Conservation (phyloP, 2,329 filamentous ascomycete species). For the Trichoderma cornu-damae region DNA sequence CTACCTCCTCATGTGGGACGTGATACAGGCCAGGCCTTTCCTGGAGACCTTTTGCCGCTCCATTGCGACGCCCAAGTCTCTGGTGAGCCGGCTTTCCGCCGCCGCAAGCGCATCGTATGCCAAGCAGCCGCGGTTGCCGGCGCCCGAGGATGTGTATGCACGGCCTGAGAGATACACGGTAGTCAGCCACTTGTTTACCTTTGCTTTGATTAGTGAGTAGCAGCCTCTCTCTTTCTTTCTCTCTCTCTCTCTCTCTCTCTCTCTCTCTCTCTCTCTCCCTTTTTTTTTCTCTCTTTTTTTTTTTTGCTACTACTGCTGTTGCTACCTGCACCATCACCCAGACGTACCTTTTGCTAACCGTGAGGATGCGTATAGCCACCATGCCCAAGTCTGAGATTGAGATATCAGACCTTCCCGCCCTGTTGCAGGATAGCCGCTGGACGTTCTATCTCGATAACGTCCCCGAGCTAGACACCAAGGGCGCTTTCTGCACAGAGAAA, state of each 20-base stretch:
- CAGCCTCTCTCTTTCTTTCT: neutral
- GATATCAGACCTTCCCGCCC: slow-evolving; percentile 56
- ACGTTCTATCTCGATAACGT: slow-evolving; percentile 67
- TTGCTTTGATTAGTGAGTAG: slow-evolving; percentile 58
- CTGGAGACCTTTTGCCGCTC: slow-evolving; percentile 54
- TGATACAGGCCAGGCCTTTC: slow-evolving; percentile 52
- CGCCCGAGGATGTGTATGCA: slow-evolving; percentile 60
- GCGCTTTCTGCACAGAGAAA: slow-evolving; percentile 57
- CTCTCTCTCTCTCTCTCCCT: no score
- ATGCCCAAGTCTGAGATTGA: slow-evolving; percentile 61
- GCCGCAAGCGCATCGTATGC: slow-evolving; percentile 59
- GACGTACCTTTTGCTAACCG: neutral
- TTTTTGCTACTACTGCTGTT: no score
- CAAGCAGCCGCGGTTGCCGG: slow-evolving; percentile 50
- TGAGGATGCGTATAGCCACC: slow-evolving; percentile 38
- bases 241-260: no score
- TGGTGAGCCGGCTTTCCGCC: slow-evolving; percentile 55
- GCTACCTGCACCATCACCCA: no score
- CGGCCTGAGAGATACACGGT: slow-evolving; percentile 64
- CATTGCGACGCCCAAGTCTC: slow-evolving; percentile 46
- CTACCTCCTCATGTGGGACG: slow-evolving; percentile 63
- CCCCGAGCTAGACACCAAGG: slow-evolving; percentile 49
- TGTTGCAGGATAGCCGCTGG: slow-evolving; percentile 62
- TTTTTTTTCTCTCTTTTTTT: no score
- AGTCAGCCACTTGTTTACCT: slow-evolving; percentile 65